These are phyloP conservation scores for Rhododendron williamsianum DNA, from an alignment of 148 eudicot species.

Conservation along the genomic window DNA sequence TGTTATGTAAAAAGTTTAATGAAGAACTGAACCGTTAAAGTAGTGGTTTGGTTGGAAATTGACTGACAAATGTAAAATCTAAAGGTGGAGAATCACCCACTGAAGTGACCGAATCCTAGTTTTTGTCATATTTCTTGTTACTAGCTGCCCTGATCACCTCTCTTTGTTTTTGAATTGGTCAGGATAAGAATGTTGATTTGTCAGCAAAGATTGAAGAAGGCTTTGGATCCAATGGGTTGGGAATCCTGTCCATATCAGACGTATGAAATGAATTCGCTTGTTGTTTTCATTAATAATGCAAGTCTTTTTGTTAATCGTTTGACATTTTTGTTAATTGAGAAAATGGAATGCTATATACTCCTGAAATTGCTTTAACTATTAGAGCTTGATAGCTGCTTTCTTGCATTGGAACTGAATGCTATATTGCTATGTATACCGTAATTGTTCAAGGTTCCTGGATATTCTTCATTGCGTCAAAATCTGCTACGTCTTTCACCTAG, in stretches of 20 bases:
- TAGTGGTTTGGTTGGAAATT: not conserved
- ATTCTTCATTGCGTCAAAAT: constrained; percentile 55
- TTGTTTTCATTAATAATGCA: not conserved
- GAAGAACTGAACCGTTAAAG: not conserved
- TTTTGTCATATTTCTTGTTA: not conserved
- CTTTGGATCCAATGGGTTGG: constrained; percentile 81
- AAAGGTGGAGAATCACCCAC: not conserved
- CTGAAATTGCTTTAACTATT: not conserved
- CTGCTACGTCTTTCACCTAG: constrained; percentile 76
- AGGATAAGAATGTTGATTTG: constrained; percentile 60
- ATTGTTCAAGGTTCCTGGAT: constrained; percentile 71
- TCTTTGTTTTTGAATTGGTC: not conserved
- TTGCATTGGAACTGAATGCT: not conserved
- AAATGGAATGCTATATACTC: not conserved
- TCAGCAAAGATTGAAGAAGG: constrained; percentile 73
- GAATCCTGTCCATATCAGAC: constrained; percentile 71
- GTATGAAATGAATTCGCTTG: constrained; percentile 29
- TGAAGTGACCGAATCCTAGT: not conserved
- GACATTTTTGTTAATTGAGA: not conserved
- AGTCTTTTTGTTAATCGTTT: not conserved
- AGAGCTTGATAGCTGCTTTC: not conserved
- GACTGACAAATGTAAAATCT: not conserved
- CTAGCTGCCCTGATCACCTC: not conserved
- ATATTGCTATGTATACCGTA: not conserved
- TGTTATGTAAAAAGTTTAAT: not conserved